phyloP scores from a whole-genome alignment of 768 basidiomycete species.

The Amanita pseudoporphyria region DNA sequence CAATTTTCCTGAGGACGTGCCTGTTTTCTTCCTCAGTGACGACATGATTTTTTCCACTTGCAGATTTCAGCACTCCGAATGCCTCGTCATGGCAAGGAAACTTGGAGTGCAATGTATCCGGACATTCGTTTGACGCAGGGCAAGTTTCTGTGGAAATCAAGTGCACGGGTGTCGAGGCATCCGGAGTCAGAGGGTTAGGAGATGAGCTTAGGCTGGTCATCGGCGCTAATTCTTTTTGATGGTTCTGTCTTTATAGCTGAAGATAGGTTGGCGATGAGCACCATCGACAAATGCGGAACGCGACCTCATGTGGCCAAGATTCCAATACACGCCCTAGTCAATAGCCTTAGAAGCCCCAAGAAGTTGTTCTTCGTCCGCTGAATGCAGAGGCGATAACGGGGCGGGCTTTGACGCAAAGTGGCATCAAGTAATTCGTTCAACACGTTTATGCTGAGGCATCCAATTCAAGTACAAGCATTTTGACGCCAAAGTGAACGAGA shows the following conservation, averaged over 20 bases:
- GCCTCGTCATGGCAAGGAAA: slow-evolving; percentile 11
- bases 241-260: slow-evolving; percentile 1
- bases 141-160: background rate
- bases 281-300: background rate
- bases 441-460: too few relatives aligned
- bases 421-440: background rate
- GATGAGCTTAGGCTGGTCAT: background rate
- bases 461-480: too few relatives aligned
- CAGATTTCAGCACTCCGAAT: slow-evolving; percentile 9
- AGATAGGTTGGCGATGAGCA: background rate
- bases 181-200: background rate
- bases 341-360: background rate
- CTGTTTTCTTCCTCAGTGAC: slow-evolving; percentile 19
- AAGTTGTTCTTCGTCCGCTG: background rate
- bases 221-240: background rate
- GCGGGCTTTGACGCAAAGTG: background rate
- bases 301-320: too few relatives aligned
- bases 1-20: slow-evolving; percentile 18
- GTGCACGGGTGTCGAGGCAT: background rate
- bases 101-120: too few relatives aligned
- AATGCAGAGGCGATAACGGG: background rate
- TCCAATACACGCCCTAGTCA: too few relatives aligned
- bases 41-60: slow-evolving; percentile 3
- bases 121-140: background rate
- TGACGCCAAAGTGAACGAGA: too few relatives aligned